Base-by-base conservation (phyloP, 331 rosid genomes). In the Rosa hybrid region DNA sequence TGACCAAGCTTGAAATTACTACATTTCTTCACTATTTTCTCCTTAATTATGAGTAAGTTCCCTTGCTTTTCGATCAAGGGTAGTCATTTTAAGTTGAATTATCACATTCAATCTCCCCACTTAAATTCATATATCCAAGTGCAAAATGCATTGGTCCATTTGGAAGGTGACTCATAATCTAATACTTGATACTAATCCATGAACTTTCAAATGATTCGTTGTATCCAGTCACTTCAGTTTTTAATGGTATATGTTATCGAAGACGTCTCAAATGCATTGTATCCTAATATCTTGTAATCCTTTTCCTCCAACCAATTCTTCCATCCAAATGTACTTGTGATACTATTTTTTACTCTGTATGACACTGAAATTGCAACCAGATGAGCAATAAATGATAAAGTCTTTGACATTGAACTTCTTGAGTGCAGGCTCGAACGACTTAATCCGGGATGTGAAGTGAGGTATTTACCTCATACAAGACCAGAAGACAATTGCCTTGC, bases 1-100 rank as follows among this genome's bases (percentile, higher is more conserved):
- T 86, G 54, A 80, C 86, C 45, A 86, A 80, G 60, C 80, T 86
- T 51, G 86, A 83, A 76, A 78, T 80, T 38, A 41, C 81, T 8
- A 73, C 76, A 68, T 86, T 86, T 81, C 81, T 83, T 30, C 89
- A 86, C 77, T 56, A 83, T 68, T 86, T 86, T 77, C 89, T 86
- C 68, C 89, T 83, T 59, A 21, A 86, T 49, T 86, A 86, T 71
- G 77, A 83, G 89, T 77, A 56, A 83, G 89, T 83, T 73, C 62
- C 56, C 73, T 16, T 65, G 57, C 59, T 30, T 62, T 21, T 27
- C 51, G 38, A 34, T 34, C 38, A 21, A 65, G 30, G 7, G 65
- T 9, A 3, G 38, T 23, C 38, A 21, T 8, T 60, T 60, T 60
- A 60, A 60, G 67, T 60, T 60, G 67, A 21, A 11, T 23, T 0